Percentiles rank a stretch among this genome's conserved stretches.
Evolutionary conservation across 2,329 filamentous ascomycete genomes (phyloP).

Genomic region (Calonectria pseudoreteaudii): DNA sequence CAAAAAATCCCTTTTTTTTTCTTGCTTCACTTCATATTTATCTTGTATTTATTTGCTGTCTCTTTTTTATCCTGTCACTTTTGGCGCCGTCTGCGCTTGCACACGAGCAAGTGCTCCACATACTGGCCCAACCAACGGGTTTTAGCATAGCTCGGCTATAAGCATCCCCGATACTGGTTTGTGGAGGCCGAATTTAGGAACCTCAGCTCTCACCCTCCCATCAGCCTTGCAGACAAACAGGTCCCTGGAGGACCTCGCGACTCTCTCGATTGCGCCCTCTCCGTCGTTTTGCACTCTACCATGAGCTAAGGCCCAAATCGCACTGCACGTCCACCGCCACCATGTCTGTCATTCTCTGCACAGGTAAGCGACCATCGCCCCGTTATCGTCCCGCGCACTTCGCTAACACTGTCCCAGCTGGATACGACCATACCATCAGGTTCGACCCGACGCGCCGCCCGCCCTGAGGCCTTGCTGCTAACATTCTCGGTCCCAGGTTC

Average conservation of each 20-base stretch:
- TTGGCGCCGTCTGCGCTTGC: background rate
- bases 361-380: constrained; percentile 57
- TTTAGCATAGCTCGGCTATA: constrained; percentile 16
- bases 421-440: constrained; percentile 74
- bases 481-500: constrained; percentile 70
- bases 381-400: background rate
- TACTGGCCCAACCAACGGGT: background rate
- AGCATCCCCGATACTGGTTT: constrained; percentile 20
- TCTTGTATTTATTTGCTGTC: background rate
- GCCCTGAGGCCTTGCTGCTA: constrained; percentile 22
- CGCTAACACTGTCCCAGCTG: constrained; percentile 55
- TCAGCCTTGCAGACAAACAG: constrained; percentile 27
- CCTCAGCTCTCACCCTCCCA: constrained; percentile 17
- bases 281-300: constrained; percentile 25
- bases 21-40: background rate
- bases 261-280: background rate
- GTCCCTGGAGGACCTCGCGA: constrained; percentile 31
- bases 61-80: background rate
- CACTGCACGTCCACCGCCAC: constrained; percentile 31
- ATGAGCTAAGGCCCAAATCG: constrained; percentile 38
- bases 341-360: constrained; percentile 74
- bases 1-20: background rate
- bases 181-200: constrained; percentile 35
- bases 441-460: constrained; percentile 44
- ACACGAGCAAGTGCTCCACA: background rate